These are phyloP conservation scores for Moesziomyces aphidis DNA, from an alignment of 1,284 basidiomycete species.

Conservation along the genomic window DNA sequence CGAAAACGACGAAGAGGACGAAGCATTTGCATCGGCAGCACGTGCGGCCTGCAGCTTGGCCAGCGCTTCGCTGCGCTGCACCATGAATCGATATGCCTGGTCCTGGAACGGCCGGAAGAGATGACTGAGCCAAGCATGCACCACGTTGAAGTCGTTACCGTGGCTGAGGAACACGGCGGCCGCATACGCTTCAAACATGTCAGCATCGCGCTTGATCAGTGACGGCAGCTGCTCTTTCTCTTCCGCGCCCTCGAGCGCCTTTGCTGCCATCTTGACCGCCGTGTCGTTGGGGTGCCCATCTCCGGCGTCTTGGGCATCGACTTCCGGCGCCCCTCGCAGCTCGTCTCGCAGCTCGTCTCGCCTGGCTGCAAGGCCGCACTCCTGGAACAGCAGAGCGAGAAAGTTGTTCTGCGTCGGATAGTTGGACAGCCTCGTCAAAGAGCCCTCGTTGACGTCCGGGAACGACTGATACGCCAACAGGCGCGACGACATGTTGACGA, in stretches of 20 bases:
- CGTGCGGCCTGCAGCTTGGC: constrained; percentile 23
- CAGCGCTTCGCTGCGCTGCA: constrained; percentile 35
- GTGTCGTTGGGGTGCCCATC: background rate
- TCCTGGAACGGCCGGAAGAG: constrained; percentile 49
- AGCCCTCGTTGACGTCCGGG: constrained; percentile 49
- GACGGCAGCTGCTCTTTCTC: constrained; percentile 24
- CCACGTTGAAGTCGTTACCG: constrained; percentile 38
- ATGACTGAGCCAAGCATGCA: constrained; percentile 38
- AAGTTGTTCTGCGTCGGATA: constrained; percentile 55
- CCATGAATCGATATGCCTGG: constrained; percentile 51
- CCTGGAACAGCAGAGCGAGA: constrained; percentile 39
- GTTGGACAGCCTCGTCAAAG: constrained; percentile 35
- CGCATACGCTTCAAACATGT: constrained; percentile 52
- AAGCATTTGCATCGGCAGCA: constrained; percentile 11
- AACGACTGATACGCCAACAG: constrained; percentile 41
- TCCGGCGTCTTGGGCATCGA: background rate
- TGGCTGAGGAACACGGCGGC: constrained; percentile 45
- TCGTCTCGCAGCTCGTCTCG: constrained; percentile 27
- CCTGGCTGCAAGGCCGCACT: constrained; percentile 25
- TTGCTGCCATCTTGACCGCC: background rate
- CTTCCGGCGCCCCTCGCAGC: constrained; percentile 3
- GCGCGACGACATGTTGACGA: constrained; percentile 51
- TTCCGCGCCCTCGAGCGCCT: constrained; percentile 9
- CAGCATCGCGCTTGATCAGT: constrained; percentile 44
- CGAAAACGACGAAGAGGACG: background rate